These are phyloP conservation scores for Neoarthrinium moseri DNA, from an alignment of 2,329 filamentous ascomycete genomes.

Conservation along the genomic window DNA sequence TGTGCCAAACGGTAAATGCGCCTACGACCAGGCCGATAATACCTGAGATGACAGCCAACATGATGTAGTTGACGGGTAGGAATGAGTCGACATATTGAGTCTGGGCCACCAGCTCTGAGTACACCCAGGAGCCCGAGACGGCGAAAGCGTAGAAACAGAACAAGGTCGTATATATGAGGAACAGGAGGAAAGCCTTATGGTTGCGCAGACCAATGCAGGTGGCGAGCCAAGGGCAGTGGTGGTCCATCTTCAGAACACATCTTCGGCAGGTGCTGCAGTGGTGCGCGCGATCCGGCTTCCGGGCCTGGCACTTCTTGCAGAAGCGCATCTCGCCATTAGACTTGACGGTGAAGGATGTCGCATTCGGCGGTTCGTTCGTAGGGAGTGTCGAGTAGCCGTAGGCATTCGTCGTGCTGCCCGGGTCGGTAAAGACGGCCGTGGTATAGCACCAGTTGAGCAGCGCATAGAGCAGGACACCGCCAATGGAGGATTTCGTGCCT, in stretches of 20 bases:
- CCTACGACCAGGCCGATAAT: constrained; percentile 89
- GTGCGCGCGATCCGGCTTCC: constrained; percentile 93
- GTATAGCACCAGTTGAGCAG: constrained; percentile 89
- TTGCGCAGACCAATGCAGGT: constrained; percentile 93
- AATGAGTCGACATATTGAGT: constrained; percentile 71
- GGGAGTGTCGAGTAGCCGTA: constrained; percentile 79
- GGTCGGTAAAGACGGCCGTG: constrained; percentile 87
- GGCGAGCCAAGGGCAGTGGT: constrained; percentile 97
- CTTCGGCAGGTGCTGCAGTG: constrained; percentile 94
- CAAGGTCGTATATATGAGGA: constrained; percentile 82
- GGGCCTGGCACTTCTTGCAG: constrained; percentile 95
- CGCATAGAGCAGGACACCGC: constrained; percentile 71
- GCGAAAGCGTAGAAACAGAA: constrained; percentile 82
- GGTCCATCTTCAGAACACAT: constrained; percentile 99
- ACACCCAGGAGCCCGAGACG: constrained; percentile 80
- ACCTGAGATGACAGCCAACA: constrained; percentile 81
- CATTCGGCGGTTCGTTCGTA: constrained; percentile 59
- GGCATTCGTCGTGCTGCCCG: constrained; percentile 67
- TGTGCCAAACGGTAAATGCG: constrained; percentile 90
- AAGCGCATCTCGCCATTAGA: constrained; percentile 82
- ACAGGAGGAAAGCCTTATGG: constrained; percentile 93
- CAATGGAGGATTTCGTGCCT: constrained; percentile 56
- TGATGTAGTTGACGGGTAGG: constrained; percentile 86
- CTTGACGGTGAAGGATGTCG: constrained; percentile 87
- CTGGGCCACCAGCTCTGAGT: constrained; percentile 74